Conservation (phyloP, 441 rosid genomes). For the Erodium moschatum region DNA sequence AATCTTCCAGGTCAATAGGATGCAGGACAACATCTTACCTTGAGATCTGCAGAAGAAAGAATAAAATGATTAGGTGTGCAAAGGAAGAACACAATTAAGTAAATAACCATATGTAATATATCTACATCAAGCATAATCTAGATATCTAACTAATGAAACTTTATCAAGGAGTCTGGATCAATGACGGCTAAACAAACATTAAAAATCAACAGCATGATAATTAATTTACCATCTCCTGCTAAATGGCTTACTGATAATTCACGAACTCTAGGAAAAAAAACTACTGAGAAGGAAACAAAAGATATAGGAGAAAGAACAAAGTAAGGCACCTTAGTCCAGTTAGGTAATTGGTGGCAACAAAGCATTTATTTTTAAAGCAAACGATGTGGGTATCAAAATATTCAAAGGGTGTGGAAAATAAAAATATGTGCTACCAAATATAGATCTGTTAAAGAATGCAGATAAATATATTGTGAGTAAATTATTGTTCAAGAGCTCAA, state of each 20-base stretch:
- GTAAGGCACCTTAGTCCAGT: neutral
- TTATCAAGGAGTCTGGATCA: neutral
- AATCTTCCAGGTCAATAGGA: conserved; percentile 16
- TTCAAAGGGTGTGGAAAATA: too few species aligned
- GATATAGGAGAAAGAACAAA: neutral
- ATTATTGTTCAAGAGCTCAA: too few species aligned
- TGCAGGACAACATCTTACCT: conserved; percentile 37
- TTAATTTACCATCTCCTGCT: neutral
- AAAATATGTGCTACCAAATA: too few species aligned
- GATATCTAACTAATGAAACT: neutral
- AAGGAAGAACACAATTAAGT: neutral
- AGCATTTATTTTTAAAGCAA: neutral
- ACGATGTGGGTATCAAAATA: neutral
- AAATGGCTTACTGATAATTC: neutral
- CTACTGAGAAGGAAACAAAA: neutral
- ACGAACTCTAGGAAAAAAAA: neutral
- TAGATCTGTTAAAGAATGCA: too few species aligned
- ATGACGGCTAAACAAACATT: neutral
- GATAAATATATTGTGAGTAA: too few species aligned
- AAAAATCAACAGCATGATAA: neutral
- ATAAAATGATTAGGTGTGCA: conserved; percentile 6
- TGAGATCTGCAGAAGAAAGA: conserved; percentile 39
- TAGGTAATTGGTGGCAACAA: too few species aligned
- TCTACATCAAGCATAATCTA: too few species aligned
- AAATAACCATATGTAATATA: neutral